Evolutionary conservation across 441 rosid species (phyloP), one percentile per base, ranked within the genome.

Genomic region (Pelargonium australe): DNA sequence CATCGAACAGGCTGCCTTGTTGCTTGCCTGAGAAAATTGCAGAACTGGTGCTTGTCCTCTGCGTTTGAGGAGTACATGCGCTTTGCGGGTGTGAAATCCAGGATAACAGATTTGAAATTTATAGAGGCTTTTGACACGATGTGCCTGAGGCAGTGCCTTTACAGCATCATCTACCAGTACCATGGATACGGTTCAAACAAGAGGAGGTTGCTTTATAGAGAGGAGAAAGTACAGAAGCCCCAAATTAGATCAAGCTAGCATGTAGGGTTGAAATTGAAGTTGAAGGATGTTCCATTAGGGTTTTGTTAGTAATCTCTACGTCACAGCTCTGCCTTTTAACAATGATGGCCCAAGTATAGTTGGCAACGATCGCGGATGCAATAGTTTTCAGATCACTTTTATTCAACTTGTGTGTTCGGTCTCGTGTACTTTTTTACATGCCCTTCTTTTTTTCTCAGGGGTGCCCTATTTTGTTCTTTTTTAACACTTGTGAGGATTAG

Each of bases 1-100:
- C 97, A 91, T 75, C 86, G 97, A 45, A 94, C 97, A 0, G 97
- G 99, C 69, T 84, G 91, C 72, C 87, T 94, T 23, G 96, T 94
- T 34, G 97, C 95, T 55, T 89, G 97, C 84, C 79, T 94, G 80
- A 86, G 99, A 78, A 94, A 94, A 72, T 69, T 91, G 34, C 96
- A 94, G 74, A 80, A 84, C 17, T 94, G 98, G 98, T 91, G 95
- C 49, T 72, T 89, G 77, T 76, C 91, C 66, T 85, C 96, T 0
- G 89, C 88, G 62, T 78, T 85, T 13, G 96, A 91, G 73, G 99
- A 91, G 68, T 91, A 94, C 80, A 78, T 69, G 63, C 82, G 51
- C 63, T 88, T 85, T 9, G 96, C 97, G 0, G 96, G 95, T 2
- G n/a, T 51, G 69, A 94, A 91, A 74, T 83, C 84, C 71, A 84